Base-by-base conservation (phyloP, 192 early-diverging fungal species). In the Backusella morwellensis region DNA sequence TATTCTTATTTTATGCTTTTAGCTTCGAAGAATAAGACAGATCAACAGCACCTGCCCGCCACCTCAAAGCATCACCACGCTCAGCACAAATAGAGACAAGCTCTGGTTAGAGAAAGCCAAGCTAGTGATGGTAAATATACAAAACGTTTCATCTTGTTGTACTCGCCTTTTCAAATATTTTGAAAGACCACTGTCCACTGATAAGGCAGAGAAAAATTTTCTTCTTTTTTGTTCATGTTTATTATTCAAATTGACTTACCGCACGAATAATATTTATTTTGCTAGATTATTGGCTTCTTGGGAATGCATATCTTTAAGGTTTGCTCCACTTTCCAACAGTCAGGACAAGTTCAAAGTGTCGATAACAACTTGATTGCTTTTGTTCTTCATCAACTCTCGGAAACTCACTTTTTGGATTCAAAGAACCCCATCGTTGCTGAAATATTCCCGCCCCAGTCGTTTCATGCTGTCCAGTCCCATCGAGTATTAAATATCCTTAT, bases 281-380 rank as follows among this genome's bases (percentile, higher is more conserved):
- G 56, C 54, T 17, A 82, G 81, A 90, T 92, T 68, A 79, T 88
- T 29, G 89, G 91, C 23, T 91, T 92, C 73, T 79, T 91, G 8
- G 82, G 84, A 23, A 86, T 92, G 86, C 89, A 92, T 75, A 75
- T 91, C 35, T 87, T 91, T 77, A 88, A 89, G 66, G 75, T 91
- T 68, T 87, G 87, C 73, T 86, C 86, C 35, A 87, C 90, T 34
- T 85, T 84, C n/a, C 77, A 77, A 52, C 68, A 75, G 26, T 72
- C 81, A n/a, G 73, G 81, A 21, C 78, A 73, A 21, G 67, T 70
- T 41, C 83, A 86, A 14, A 78, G 85, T 74, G 70, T 88, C 41
- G 41, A 69, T 34, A 81, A 81, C 38, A 73, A 86, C 14, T 54
- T 77, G 17, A 75, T 87, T 35, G 73, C 78, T 6, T 75, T 77